phyloP scores from a whole-genome alignment of 2,329 filamentous ascomycete species.

The Cladosporium sp. region DNA sequence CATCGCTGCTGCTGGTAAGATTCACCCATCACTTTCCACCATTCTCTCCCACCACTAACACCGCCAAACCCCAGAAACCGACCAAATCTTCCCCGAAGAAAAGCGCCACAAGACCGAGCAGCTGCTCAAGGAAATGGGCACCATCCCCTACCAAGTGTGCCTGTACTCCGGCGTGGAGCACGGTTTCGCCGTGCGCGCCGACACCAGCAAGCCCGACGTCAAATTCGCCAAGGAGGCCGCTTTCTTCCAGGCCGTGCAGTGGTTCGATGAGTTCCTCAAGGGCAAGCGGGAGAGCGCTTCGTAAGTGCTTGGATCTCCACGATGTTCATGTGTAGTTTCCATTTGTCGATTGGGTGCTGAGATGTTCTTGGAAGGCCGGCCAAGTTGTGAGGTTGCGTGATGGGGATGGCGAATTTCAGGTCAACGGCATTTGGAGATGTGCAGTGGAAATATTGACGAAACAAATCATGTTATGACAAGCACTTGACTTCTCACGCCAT shows the following conservation, averaged over 20 bases:
- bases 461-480: too few species aligned
- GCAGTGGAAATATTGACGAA: too few species aligned
- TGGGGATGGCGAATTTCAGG: too few species aligned
- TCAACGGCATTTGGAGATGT: too few species aligned
- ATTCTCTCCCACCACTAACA: background rate
- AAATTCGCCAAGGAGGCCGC: slow-evolving; percentile 76
- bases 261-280: slow-evolving; percentile 65
- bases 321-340: too few species aligned
- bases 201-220: slow-evolving; percentile 52
- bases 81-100: slow-evolving; percentile 53
- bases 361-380: background rate
- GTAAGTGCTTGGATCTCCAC: background rate
- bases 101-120: slow-evolving; percentile 56
- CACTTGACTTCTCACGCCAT: too few species aligned
- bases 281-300: slow-evolving; percentile 14
- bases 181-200: slow-evolving; percentile 68
- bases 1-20: slow-evolving; percentile 56
- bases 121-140: slow-evolving; percentile 47
- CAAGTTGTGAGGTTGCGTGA: background rate
- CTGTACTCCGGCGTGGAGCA: slow-evolving; percentile 67
- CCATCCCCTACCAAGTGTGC: slow-evolving; percentile 67
- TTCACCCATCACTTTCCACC: too few species aligned
- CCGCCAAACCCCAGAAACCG: slow-evolving; percentile 43
- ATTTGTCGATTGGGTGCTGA: background rate
- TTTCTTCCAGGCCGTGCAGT: slow-evolving; percentile 69